Evolutionary conservation across 1,284 basidiomycete genomes (phyloP).

Genomic region (Cutaneotrichosporon sp.): DNA sequence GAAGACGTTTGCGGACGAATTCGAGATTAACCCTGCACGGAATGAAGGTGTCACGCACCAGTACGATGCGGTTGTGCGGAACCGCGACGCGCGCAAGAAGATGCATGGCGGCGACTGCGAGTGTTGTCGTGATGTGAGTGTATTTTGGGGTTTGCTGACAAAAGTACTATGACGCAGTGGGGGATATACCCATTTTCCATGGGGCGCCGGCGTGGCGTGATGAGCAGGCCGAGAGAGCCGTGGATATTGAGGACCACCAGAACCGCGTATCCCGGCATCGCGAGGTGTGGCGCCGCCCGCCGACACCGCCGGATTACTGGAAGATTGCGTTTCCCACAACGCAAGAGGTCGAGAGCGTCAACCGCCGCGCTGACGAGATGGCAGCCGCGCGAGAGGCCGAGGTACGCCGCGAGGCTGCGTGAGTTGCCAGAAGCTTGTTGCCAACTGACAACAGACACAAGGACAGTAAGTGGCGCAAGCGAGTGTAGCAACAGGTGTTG

Average conservation of each 20-base stretch:
- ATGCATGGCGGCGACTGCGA: slow-evolving; percentile 80
- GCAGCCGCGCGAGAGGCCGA: slow-evolving; percentile 64
- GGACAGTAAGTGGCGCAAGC: slow-evolving; percentile 46
- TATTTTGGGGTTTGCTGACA: slow-evolving; percentile 21
- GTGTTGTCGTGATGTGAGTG: slow-evolving; percentile 71
- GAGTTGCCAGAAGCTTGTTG: slow-evolving; percentile 16
- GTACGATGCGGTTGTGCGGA: slow-evolving; percentile 74
- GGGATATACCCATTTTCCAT: slow-evolving; percentile 65
- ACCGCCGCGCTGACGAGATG: slow-evolving; percentile 64
- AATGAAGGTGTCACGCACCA: slow-evolving; percentile 68
- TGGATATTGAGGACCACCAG: slow-evolving; percentile 61
- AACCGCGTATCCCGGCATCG: slow-evolving; percentile 77
- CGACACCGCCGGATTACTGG: slow-evolving; percentile 76
- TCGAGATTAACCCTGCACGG: slow-evolving; percentile 63
- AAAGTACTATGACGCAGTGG: slow-evolving; percentile 77
- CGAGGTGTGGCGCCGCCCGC: slow-evolving; percentile 62
- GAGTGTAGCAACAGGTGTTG: slow-evolving; percentile 13
- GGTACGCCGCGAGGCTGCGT: slow-evolving; percentile 47
- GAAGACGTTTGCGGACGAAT: slow-evolving; percentile 63
- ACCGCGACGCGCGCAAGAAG: slow-evolving; percentile 63
- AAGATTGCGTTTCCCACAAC: slow-evolving; percentile 83
- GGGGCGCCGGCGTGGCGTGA: slow-evolving; percentile 67
- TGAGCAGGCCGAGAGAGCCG: slow-evolving; percentile 17
- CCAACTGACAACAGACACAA: slow-evolving; percentile 32
- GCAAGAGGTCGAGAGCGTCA: slow-evolving; percentile 72